Evolutionary conservation across 495 filamentous ascomycete genomes (phyloP), one percentile per base, ranked within the genome.

Genomic region (Niebla homalea): DNA sequence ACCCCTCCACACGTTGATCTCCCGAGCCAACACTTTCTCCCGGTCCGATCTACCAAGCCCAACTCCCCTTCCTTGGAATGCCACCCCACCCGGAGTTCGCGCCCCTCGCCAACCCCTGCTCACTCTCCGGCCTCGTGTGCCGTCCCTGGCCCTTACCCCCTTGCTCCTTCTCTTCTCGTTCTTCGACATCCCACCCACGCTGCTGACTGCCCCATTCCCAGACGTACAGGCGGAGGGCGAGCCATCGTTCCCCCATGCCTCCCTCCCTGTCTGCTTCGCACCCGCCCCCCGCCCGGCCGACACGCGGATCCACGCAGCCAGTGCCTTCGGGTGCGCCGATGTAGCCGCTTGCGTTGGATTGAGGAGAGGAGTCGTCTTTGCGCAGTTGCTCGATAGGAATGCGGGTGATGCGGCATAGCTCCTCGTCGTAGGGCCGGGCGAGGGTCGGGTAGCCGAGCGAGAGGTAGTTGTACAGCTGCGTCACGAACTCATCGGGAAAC

Each of bases 391-490:
- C 68, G 25, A 86, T 52, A 0, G 73, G 49, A 19, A 90, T 79
- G 4, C 74, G 71, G 26, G 83, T 84, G 43, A 94, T 89, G 61
- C 79, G 81, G 60, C 79, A 75, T 20, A 96, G 71, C 65, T 96
- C 89, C 38, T 76, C 67, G 62, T 96, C 89, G 60, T 83, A 96
- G 47, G 76, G 76, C 12, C 84, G 78, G 11, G 88, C 89, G 22
- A 89, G 73, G 15, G 84, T 79, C 7, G 89, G 87, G 62, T 93
- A 96, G 3, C 89, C 89, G 19, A 96, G 75, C 1, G 87, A 93
- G 14, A 96, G 72, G 66, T 96, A 96, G 61, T 96, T 94, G 70
- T 89, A 96, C 16, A 96, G 87, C 64, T 96, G 89, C 3, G 87
- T 93, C 37, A 95, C 78, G 66, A 94, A 90, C n/a, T 66, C 71